phyloP scores from a whole-genome alignment of 1,139 yeast species.

The Candida sojae region DNA sequence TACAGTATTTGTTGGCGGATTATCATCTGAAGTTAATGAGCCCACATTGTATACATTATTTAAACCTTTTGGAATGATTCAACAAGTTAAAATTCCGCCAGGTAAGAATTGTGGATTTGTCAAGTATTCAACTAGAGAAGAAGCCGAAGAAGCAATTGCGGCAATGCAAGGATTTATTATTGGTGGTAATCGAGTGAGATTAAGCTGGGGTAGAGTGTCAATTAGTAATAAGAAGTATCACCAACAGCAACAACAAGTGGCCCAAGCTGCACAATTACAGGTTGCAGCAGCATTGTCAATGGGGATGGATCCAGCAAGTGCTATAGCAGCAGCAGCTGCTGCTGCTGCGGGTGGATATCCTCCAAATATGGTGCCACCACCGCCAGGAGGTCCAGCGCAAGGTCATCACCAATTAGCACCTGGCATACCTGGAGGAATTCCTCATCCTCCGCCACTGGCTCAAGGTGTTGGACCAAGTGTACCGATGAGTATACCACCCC shows the following conservation, averaged over 20 bases:
- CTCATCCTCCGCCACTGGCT: neutral
- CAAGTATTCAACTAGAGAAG: slow-evolving; percentile 73
- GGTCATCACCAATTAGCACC: slow-evolving; percentile 6
- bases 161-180: slow-evolving; percentile 93
- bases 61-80: slow-evolving; percentile 81
- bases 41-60: slow-evolving; percentile 73
- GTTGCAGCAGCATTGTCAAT: slow-evolving; percentile 38
- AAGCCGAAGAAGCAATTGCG: slow-evolving; percentile 87
- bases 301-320: slow-evolving; percentile 38
- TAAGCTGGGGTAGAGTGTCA: slow-evolving; percentile 83
- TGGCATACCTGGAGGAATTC: neutral
- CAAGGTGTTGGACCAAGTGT: slow-evolving; percentile 6
- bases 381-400: slow-evolving; percentile 6
- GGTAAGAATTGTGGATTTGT: slow-evolving; percentile 96
- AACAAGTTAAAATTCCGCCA: slow-evolving; percentile 84
- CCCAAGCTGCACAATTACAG: slow-evolving; percentile 34
- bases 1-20: slow-evolving; percentile 93
- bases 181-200: slow-evolving; percentile 80
- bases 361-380: slow-evolving; percentile 14
- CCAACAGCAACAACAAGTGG: slow-evolving; percentile 35
- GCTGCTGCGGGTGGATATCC: slow-evolving; percentile 24
- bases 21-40: slow-evolving; percentile 74
- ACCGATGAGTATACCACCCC: slow-evolving; percentile 10
- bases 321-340: slow-evolving; percentile 28
- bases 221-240: slow-evolving; percentile 34